A percentile compares a stretch with the other conserved stretches of the same genome.
Evolutionary conservation across 371 early-diverging fungal species (phyloP).

Genomic region (Catenaria anguillulae): DNA sequence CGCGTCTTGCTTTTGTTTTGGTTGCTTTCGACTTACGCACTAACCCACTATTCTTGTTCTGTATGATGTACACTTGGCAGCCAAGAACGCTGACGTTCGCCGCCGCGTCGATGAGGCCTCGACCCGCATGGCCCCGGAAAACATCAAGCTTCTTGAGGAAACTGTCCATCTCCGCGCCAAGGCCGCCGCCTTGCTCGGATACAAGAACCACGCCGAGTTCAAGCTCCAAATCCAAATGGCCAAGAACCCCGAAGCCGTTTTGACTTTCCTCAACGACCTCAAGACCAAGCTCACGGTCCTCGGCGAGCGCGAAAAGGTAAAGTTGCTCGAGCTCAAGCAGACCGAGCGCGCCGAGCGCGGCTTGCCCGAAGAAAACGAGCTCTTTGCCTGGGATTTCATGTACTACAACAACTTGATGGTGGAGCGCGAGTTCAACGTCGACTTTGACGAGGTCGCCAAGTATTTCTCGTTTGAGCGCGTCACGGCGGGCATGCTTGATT

Average conservation of each 20-base stretch:
- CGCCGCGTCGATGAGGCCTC: constrained; percentile 30
- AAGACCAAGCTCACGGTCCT: constrained; percentile 33
- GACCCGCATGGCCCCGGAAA: constrained; percentile 41
- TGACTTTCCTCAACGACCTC: constrained; percentile 52
- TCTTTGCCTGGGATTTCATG: constrained; percentile 55
- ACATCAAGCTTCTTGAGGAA: constrained; percentile 36
- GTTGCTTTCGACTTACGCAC: not conserved
- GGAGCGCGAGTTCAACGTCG: constrained; percentile 52
- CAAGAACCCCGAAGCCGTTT: constrained; percentile 48
- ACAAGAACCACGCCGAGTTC: constrained; percentile 54
- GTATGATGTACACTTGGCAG: constrained; percentile 45
- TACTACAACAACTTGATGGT: constrained; percentile 56
- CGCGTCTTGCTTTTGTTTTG: not conserved
- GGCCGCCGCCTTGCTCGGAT: constrained; percentile 43
- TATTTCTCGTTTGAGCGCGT: constrained; percentile 56
- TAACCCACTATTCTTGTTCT: constrained; percentile 3
- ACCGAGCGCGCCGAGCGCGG: constrained; percentile 24
- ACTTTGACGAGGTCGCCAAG: constrained; percentile 58
- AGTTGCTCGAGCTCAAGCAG: constrained; percentile 39
- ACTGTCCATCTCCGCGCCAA: constrained; percentile 12
- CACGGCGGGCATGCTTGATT: constrained; percentile 46
- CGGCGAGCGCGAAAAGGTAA: constrained; percentile 42
- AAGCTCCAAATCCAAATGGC: constrained; percentile 73
- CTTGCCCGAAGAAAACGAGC: constrained; percentile 29
- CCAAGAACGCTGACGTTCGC: constrained; percentile 45